Conservation (phyloP, 202 grass and related monocot genomes). For the Carex sylvatica region DNA sequence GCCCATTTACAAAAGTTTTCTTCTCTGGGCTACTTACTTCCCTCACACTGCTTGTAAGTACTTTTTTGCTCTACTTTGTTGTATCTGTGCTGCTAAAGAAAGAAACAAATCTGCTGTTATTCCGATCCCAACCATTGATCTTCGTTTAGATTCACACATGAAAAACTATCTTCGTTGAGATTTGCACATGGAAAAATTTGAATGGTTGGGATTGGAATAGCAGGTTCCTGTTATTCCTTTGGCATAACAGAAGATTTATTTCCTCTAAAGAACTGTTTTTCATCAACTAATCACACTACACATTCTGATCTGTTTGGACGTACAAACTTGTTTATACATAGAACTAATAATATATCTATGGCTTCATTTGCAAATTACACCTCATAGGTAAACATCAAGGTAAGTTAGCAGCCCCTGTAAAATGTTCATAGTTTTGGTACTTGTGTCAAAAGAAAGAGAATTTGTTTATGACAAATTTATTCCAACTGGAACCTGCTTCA, state of each 20-base stretch:
- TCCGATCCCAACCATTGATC: too few species aligned
- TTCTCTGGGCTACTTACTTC: constrained; percentile 72
- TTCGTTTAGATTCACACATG: too few species aligned
- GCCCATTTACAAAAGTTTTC: constrained; percentile 75
- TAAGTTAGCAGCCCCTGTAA: background rate
- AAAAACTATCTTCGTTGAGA: too few species aligned
- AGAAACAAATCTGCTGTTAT: too few species aligned
- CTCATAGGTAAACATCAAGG: background rate
- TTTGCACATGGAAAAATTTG: too few species aligned
- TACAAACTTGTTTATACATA: background rate
- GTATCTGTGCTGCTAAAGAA: background rate
- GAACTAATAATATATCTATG: background rate
- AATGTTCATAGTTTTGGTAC: background rate
- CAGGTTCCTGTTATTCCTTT: too few species aligned
- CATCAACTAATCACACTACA: background rate
- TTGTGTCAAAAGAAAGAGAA: background rate
- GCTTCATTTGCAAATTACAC: constrained; percentile 6
- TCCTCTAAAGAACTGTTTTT: background rate
- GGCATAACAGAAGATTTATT: too few species aligned
- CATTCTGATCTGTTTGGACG: background rate
- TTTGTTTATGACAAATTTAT: background rate
- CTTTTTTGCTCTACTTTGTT: background rate
- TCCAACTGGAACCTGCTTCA: background rate
- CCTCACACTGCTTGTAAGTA: constrained; percentile 76
- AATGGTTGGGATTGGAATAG: too few species aligned